These are phyloP conservation scores for Kwoniella dendrophila DNA, from an alignment of 768 basidiomycete genomes.

Conservation along the genomic window DNA sequence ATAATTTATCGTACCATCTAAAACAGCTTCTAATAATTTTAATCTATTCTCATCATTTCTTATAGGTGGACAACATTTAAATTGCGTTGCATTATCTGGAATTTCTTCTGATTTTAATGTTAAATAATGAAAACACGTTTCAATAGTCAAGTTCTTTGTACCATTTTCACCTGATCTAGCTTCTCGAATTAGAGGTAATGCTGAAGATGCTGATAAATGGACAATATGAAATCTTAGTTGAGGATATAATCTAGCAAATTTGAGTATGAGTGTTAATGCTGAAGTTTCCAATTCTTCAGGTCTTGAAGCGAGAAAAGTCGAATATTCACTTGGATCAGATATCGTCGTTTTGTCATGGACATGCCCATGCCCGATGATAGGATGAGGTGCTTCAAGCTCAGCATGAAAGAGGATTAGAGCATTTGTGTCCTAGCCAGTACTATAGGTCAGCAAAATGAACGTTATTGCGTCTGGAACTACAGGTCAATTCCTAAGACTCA, in stretches of 20 bases:
- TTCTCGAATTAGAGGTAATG: slow-evolving; percentile 72
- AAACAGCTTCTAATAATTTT: slow-evolving; percentile 75
- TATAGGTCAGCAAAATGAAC: too few relatives aligned
- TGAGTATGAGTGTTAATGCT: slow-evolving; percentile 76
- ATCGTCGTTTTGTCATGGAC: slow-evolving; percentile 17
- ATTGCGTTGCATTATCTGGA: slow-evolving; percentile 69
- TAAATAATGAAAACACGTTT: slow-evolving; percentile 98
- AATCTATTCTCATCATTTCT: slow-evolving; percentile 73
- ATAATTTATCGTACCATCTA: slow-evolving; percentile 78
- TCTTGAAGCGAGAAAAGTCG: slow-evolving; percentile 81
- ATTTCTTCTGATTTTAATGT: slow-evolving; percentile 72
- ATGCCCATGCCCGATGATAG: too few relatives aligned
- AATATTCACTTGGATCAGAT: slow-evolving; percentile 64
- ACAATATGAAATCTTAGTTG: slow-evolving; percentile 76
- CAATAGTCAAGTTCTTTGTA: slow-evolving; percentile 75
- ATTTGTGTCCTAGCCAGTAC: slow-evolving; percentile 62
- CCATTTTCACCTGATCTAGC: slow-evolving; percentile 62
- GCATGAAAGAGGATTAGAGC: slow-evolving; percentile 89
- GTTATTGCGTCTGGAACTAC: slow-evolving; percentile 2
- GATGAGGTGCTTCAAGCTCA: slow-evolving; percentile 63
- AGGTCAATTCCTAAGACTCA: slow-evolving; percentile 48
- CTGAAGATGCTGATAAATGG: slow-evolving; percentile 83
- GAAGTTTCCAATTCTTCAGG: slow-evolving; percentile 76
- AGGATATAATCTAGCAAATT: slow-evolving; percentile 67
- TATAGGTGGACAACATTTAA: slow-evolving; percentile 96